Base-by-base conservation (phyloP, 805 yeast species). In the Sugiyamaella chiloensis region DNA sequence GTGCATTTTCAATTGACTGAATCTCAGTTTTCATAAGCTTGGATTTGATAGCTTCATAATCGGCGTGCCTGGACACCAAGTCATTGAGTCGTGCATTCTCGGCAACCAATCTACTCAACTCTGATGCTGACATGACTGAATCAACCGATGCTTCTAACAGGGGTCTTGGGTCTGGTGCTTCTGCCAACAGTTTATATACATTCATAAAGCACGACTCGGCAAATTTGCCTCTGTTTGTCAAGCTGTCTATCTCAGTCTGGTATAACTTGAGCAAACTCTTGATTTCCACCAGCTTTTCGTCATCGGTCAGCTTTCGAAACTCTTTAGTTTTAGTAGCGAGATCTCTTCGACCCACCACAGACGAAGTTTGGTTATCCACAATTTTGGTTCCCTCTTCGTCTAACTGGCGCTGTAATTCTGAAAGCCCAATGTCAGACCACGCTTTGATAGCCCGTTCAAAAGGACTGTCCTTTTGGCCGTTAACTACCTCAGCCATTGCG, bases 101-200 rank as follows among this genome's bases (percentile, higher is more conserved):
- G 16, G 69, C 67, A 49, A 74, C 73, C 42, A 85, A 65, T 7
- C 65, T 65, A 2, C 73, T 75, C 5, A 75, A 67, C 44, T 85
- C 87, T 17, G 75, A 70, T 1, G 75, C 70, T 16, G 77, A 75
- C 2, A 74, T 64, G 5, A 84, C 78, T 4, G 87, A 77, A 42
- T 82, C 87, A 23, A 85, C 61, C 1, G 90, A 79, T 31, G 80
- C 75, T 56, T 85, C 85, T 49, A 91, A 68, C 35, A 90, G 65
- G 3, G 96, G 95, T 52, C 76, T 79, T 1, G 98, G 98, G 67
- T 91, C 97, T 0, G 97, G 97, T 0, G 95, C 90, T 63, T 90
- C 96, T 4, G 89, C 87, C 4, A 91, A 68, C 12, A 80, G 72
- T 47, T 87, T 72, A 68, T 91, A 91, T 19, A 87, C 72, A 16